Base-by-base conservation (phyloP, 352 stramenopile genomes). In the Pythium periplocum region DNA sequence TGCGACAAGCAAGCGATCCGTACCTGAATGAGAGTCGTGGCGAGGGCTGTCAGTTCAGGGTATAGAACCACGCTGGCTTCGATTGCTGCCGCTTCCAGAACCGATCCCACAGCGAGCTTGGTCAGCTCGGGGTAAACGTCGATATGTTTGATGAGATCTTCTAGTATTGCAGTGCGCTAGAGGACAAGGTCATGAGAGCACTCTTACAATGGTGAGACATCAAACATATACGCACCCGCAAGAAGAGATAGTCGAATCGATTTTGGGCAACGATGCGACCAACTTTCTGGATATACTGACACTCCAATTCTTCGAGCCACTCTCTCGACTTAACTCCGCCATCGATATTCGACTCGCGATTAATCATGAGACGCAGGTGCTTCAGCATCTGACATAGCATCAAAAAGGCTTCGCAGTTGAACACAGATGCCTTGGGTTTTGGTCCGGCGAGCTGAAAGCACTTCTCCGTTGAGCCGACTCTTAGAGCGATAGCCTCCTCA, bases 31-130 rank as follows among this genome's bases (percentile, higher is more conserved):
- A 83, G 52, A 32, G 75, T 65, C 9, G 57, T 44, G 33, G 58
- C 60, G 9, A 84, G 69, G 35, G 69, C 61, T 8, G 38, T 45
- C 9, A 86, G 59, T 45, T 86, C 75, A 10, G 45, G 58, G 48
- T 72, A 81, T n/a, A 73, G 75, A 51, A 84, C 68, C n/a, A 86
- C 61, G 3, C 52, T 67, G 0, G 73, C 62, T 77, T 86, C 75
- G 26, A 86, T 83, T 3, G 75, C 73, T 35, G 76, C 73, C 12
- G 68, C 71, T 43, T 73, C 78, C 0, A 86, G 61, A 40, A 86
- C 73, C 12, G 75, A 84, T 10, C 75, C 61, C 49, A 86, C 52
- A 3, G 62, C 75, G 33, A 75, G 71, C 40, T 81, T 77, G 3
- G 73, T 67, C 35, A 83, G 53, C 8, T 86, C 71, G 2, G 71